Percentiles rank a stretch among this genome's conserved stretches.
Evolutionary conservation across 129 eudicot species (phyloP).

Genomic region (Artemisia annua): DNA sequence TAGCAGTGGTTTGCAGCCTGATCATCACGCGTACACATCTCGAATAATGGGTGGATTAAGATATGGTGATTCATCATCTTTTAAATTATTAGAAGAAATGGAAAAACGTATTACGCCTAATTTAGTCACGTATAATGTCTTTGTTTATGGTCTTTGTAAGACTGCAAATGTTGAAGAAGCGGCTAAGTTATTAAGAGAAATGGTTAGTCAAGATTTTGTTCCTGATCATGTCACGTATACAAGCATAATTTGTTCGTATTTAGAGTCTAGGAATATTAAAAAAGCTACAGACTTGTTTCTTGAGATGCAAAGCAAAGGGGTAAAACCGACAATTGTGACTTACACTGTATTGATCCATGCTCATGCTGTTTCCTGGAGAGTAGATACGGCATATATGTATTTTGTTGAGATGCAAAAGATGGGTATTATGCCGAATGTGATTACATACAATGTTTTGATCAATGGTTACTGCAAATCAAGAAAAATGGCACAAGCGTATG

Average conservation of each 20-base stretch:
- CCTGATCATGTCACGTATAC: constrained; percentile 74
- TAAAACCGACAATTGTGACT: constrained; percentile 55
- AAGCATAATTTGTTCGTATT: constrained; percentile 56
- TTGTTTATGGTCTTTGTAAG: constrained; percentile 51
- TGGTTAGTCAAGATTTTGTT: constrained; percentile 43
- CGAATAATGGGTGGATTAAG: constrained; percentile 53
- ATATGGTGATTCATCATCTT: constrained; percentile 37
- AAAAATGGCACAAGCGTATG: constrained; percentile 54
- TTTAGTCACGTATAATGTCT: constrained; percentile 54
- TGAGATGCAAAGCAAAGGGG: constrained; percentile 54
- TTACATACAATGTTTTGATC: constrained; percentile 57
- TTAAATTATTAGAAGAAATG: constrained; percentile 53
- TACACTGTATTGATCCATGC: constrained; percentile 61
- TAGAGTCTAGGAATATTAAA: constrained; percentile 47
- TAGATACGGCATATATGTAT: constrained; percentile 49
- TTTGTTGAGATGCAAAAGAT: constrained; percentile 56
- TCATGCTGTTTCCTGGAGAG: constrained; percentile 44
- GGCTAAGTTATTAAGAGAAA: constrained; percentile 40
- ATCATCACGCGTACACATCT: constrained; percentile 51
- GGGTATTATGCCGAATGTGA: constrained; percentile 57
- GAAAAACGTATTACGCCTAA: constrained; percentile 45
- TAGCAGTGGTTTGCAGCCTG: constrained; percentile 54
- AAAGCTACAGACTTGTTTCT: constrained; percentile 50
- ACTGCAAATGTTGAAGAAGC: constrained; percentile 53
- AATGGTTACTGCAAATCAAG: constrained; percentile 56